phyloP scores from a whole-genome alignment of 2,329 filamentous ascomycete species.

The Domatiomyces globalis region DNA sequence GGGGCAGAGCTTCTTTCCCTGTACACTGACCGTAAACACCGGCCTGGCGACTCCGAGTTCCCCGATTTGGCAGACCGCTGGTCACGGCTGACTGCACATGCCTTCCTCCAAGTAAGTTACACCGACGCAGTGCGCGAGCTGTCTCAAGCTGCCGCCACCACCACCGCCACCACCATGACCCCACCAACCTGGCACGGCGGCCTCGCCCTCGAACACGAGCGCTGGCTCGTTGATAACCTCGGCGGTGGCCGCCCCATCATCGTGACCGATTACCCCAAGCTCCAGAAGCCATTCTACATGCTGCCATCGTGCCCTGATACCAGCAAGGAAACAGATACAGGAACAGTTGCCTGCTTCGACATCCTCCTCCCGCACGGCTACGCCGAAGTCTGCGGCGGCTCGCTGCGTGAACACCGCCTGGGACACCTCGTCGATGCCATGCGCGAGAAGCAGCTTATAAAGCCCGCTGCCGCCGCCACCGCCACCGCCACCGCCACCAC shows the following conservation, averaged over 20 bases:
- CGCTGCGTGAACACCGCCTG: conserved; percentile 71
- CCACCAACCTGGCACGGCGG: conserved; percentile 60
- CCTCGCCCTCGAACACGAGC: conserved; percentile 85
- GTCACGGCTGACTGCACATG: conserved; percentile 45
- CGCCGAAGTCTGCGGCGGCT: conserved; percentile 77
- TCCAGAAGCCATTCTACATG: conserved; percentile 90
- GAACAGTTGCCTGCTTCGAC: conserved; percentile 79
- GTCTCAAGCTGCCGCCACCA: conserved; percentile 39
- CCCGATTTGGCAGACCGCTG: conserved; percentile 44
- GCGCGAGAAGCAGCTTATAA: conserved; percentile 49
- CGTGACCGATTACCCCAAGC: conserved; percentile 80
- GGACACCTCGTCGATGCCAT: conserved; percentile 55
- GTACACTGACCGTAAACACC: conserved; percentile 13
- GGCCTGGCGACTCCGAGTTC: conserved; percentile 5
- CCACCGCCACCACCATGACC: conserved; percentile 44
- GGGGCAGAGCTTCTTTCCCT: conserved; percentile 41
- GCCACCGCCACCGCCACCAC: conserved; percentile 1
- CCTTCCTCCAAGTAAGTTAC: conserved; percentile 76
- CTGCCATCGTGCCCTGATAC: conserved; percentile 32
- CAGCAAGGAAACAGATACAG: not conserved
- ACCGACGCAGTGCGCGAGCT: conserved; percentile 59
- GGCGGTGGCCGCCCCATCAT: conserved; percentile 61
- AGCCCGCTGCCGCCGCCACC: conserved; percentile 12
- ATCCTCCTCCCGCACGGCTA: conserved; percentile 64
- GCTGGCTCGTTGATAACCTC: conserved; percentile 58